Evolutionary conservation across 1,139 yeast species (phyloP).

Genomic region (Saccharomyces hybrid): DNA sequence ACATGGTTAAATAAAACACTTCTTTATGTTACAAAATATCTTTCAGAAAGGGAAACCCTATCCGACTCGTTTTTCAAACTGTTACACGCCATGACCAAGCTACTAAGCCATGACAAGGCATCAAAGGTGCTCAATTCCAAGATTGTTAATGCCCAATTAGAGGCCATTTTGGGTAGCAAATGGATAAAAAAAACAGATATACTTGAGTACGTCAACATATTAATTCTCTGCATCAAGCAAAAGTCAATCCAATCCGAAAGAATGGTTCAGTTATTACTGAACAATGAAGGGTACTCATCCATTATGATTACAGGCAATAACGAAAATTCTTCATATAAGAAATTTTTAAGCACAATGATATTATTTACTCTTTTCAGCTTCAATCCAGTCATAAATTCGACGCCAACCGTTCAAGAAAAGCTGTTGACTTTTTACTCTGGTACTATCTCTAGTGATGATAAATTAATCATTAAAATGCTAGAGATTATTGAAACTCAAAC

Average conservation of each 20-base stretch:
- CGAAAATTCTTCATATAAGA: slow-evolving; percentile 20
- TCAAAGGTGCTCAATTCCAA: slow-evolving; percentile 35
- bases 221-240: slow-evolving; percentile 35
- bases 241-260: slow-evolving; percentile 42
- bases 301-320: slow-evolving; percentile 29
- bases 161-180: slow-evolving; percentile 46
- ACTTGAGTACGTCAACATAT: slow-evolving; percentile 39
- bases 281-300: slow-evolving; percentile 35
- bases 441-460: slow-evolving; percentile 52
- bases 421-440: slow-evolving; percentile 54
- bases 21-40: slow-evolving; percentile 52
- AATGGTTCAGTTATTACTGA: slow-evolving; percentile 57
- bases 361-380: slow-evolving; percentile 41
- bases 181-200: slow-evolving; percentile 43
- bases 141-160: slow-evolving; percentile 59
- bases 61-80: slow-evolving; percentile 15
- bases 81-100: slow-evolving; percentile 37
- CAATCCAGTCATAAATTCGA: slow-evolving; percentile 45
- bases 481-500: slow-evolving; percentile 47
- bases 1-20: slow-evolving; percentile 41
- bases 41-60: slow-evolving; percentile 42
- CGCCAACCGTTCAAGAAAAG: slow-evolving; percentile 39
- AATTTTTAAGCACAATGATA: slow-evolving; percentile 41
- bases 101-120: slow-evolving; percentile 9
- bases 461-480: slow-evolving; percentile 50